Conservation (phyloP, 306 rosid species). For the Ceratonia siliqua region DNA sequence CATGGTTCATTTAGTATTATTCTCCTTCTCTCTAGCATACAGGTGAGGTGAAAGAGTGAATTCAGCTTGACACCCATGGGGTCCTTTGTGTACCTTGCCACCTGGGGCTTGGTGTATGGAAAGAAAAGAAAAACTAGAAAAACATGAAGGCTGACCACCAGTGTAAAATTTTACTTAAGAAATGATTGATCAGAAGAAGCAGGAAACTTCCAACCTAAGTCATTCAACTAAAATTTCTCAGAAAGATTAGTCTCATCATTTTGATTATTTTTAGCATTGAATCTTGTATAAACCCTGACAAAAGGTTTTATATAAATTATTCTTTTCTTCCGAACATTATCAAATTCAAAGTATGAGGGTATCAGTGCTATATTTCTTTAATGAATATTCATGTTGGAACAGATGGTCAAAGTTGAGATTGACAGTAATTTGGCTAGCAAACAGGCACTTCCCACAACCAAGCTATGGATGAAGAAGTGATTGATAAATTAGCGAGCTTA, state of each 20-base stretch:
- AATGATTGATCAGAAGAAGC: constrained; percentile 12
- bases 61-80: constrained; percentile 10
- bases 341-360: not conserved
- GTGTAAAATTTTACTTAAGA: not conserved
- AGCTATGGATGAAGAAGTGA: not conserved
- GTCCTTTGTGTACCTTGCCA: not conserved
- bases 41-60: not conserved
- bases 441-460: constrained; percentile 18
- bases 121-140: constrained; percentile 30
- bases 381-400: not conserved
- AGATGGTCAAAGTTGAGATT: constrained; percentile 1
- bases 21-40: not conserved
- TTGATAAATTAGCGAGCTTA: not conserved
- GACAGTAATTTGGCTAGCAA: constrained; percentile 16
- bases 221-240: not conserved
- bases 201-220: constrained; percentile 19
- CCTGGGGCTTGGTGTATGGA: not conserved
- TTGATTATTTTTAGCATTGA: not conserved
- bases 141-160: constrained; percentile 4
- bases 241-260: constrained; percentile 16
- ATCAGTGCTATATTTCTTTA: not conserved
- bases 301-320: constrained; percentile 5
- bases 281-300: constrained; percentile 7
- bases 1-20: not conserved
- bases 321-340: constrained; percentile 6